These are phyloP conservation scores for Hydrangea macrophylla DNA, from an alignment of 148 eudicot species.

Conservation along the genomic window DNA sequence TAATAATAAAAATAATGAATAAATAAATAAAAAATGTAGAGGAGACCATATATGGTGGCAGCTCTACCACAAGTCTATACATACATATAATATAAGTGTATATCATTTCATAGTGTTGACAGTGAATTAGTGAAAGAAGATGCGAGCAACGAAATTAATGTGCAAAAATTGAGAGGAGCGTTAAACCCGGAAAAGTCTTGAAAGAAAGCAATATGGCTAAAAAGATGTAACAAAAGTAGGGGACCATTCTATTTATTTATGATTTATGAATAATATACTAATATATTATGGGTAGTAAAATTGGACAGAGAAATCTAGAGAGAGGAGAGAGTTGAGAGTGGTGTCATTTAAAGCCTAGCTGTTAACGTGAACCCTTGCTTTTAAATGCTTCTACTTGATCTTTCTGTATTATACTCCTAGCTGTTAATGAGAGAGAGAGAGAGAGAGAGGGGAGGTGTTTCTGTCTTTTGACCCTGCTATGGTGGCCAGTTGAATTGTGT, in stretches of 20 bases:
- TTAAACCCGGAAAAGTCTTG: not conserved
- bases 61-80: too few relatives aligned
- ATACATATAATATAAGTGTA: too few relatives aligned
- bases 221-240: not conserved
- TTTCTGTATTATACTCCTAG: constrained; percentile 14
- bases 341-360: constrained; percentile 16
- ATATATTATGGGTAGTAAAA: too few relatives aligned
- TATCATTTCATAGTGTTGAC: too few relatives aligned
- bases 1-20: too few relatives aligned
- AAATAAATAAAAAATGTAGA: too few relatives aligned
- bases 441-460: too few relatives aligned
- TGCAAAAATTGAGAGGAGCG: not conserved
- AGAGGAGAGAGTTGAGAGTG: constrained; percentile 8
- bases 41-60: too few relatives aligned
- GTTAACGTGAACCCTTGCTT: constrained; percentile 12
- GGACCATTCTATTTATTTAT: constrained; percentile 5
- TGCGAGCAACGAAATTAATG: not conserved
- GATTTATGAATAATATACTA: too few relatives aligned
- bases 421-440: constrained; percentile 4
- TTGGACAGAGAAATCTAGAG: too few relatives aligned
- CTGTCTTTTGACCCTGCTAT: too few relatives aligned
- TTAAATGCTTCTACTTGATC: constrained; percentile 9
- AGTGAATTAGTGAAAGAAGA: not conserved
- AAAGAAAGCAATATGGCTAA: constrained; percentile 1
- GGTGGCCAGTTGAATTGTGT: too few relatives aligned